phyloP scores from a whole-genome alignment of 192 early-diverging fungal genomes.

The Entomortierella parvispora region DNA sequence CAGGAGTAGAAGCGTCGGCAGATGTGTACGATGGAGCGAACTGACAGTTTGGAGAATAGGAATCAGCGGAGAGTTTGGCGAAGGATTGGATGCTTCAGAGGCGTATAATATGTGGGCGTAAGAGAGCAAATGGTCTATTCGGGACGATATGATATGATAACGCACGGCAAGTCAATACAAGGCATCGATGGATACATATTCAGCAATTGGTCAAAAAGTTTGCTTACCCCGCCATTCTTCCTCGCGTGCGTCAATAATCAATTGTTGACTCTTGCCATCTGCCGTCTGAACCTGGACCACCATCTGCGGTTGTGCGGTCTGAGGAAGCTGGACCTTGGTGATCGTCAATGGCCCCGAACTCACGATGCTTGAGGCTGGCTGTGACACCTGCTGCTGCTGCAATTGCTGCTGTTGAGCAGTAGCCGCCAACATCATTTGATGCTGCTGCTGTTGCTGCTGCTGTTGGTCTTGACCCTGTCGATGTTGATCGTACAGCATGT shows the following conservation, averaged over 20 bases:
- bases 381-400: slow-evolving; percentile 8
- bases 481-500: slow-evolving; percentile 54
- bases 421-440: slow-evolving; percentile 9
- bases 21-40: slow-evolving; percentile 64
- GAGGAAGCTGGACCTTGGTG: slow-evolving; percentile 32
- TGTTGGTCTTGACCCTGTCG: slow-evolving; percentile 56
- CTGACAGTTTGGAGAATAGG: slow-evolving; percentile 59
- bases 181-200: slow-evolving; percentile 4
- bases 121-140: slow-evolving; percentile 70
- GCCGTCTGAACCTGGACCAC: slow-evolving; percentile 41
- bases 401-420: slow-evolving; percentile 3
- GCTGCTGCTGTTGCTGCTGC: slow-evolving; percentile 55
- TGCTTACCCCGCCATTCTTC: slow-evolving; percentile 42
- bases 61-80: slow-evolving; percentile 63
- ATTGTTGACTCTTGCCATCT: slow-evolving; percentile 39
- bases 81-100: slow-evolving; percentile 59
- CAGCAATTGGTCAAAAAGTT: neutral
- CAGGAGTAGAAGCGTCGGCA: slow-evolving; percentile 86
- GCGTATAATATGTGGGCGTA: slow-evolving; percentile 73
- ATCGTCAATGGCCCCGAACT: slow-evolving; percentile 19
- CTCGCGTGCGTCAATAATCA: slow-evolving; percentile 29
- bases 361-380: slow-evolving; percentile 18
- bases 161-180: too few relatives aligned
- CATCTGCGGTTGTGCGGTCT: slow-evolving; percentile 17
- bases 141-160: too few relatives aligned